Conservation (phyloP, 306 rosid species). For the Bauhinia variegata region DNA sequence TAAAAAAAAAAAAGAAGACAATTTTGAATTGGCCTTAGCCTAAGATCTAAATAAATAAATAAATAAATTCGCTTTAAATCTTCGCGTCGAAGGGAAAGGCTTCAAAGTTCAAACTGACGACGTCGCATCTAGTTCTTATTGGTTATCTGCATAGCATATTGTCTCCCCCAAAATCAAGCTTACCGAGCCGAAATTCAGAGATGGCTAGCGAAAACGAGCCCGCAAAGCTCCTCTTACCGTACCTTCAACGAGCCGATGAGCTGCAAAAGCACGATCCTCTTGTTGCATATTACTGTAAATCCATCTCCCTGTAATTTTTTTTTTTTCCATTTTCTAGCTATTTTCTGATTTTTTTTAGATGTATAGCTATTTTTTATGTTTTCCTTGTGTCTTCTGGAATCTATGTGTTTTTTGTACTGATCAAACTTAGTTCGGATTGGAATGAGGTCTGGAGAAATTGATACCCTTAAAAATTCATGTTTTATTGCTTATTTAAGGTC, state of each 20-base stretch:
- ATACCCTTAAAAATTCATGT: neutral
- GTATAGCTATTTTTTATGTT: conserved; percentile 1
- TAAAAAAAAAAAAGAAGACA: too few species aligned
- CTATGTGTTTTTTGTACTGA: neutral
- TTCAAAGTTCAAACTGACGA: neutral
- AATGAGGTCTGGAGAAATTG: neutral
- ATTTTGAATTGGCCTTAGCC: too few species aligned
- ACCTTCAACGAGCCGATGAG: conserved; percentile 99
- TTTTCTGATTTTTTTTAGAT: conserved; percentile 19
- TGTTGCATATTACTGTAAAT: conserved; percentile 87
- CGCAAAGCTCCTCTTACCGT: conserved; percentile 91
- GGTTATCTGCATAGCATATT: neutral
- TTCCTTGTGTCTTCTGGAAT: conserved; percentile 18
- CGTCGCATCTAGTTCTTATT: neutral
- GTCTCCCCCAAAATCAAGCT: neutral
- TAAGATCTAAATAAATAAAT: too few species aligned
- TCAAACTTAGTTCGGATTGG: neutral
- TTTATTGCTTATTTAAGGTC: conserved; percentile 56
- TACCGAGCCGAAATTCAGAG: neutral
- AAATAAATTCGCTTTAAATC: neutral
- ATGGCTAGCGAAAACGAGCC: conserved; percentile 97
- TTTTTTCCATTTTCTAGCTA: neutral
- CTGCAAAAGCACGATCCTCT: conserved; percentile 97
- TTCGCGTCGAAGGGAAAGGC: neutral
- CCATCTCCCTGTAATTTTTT: neutral